phyloP scores from a whole-genome alignment of 495 filamentous ascomycete genomes.

The Penicillium coprophilum region DNA sequence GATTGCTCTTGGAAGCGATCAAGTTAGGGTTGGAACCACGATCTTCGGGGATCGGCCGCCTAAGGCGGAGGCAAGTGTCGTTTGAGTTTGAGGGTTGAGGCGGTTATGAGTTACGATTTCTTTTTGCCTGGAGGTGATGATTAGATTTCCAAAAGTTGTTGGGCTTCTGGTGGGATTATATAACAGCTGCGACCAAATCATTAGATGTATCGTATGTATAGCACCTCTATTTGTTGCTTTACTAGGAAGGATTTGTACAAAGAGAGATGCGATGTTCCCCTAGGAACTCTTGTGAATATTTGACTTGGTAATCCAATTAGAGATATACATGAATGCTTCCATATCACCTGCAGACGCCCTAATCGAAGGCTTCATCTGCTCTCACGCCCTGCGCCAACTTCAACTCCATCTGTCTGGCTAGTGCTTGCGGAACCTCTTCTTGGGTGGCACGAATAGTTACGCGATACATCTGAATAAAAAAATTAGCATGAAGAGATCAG shows the following conservation, averaged over 20 bases:
- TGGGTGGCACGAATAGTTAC: slow-evolving; percentile 94
- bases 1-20: slow-evolving; percentile 75
- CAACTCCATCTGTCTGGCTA: slow-evolving; percentile 86
- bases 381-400: slow-evolving; percentile 58
- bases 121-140: not conserved
- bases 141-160: not conserved
- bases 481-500: slow-evolving; percentile 3
- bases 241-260: not conserved
- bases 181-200: not conserved
- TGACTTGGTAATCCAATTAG: slow-evolving; percentile 21
- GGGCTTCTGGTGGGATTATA: not conserved
- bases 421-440: slow-evolving; percentile 74
- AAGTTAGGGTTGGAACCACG: slow-evolving; percentile 93
- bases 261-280: not conserved
- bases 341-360: slow-evolving; percentile 10
- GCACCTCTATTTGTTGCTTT: not conserved
- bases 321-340: slow-evolving; percentile 28
- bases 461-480: slow-evolving; percentile 75
- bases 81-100: slow-evolving; percentile 19
- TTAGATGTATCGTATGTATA: not conserved
- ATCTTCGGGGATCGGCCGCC: slow-evolving; percentile 83
- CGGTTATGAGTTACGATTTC: slow-evolving; percentile 21
- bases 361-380: slow-evolving; percentile 5
- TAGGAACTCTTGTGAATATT: slow-evolving; percentile 23
- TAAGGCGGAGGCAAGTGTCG: slow-evolving; percentile 63